Percentiles rank a stretch among this genome's conserved stretches.
phyloP scores from a whole-genome alignment of 257 asterid genomes.

The Pogostemon cablin region DNA sequence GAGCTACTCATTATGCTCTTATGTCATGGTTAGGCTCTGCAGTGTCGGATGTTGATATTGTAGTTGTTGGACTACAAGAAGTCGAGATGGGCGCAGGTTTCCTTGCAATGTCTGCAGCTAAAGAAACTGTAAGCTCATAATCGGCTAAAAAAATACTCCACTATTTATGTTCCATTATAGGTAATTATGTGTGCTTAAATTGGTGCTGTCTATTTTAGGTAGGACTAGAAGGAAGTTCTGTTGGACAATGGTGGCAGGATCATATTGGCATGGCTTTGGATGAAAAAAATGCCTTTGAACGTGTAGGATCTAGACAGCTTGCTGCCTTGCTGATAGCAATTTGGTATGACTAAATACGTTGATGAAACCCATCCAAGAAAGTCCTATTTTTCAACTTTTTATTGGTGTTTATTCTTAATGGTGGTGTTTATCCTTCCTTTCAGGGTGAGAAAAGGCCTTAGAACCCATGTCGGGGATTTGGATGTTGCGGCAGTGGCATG shows the following conservation, averaged over 20 bases:
- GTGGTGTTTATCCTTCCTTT: slow-evolving; percentile 20
- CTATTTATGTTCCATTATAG: neutral
- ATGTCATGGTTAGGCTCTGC: slow-evolving; percentile 85
- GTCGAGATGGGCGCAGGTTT: slow-evolving; percentile 99
- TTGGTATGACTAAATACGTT: slow-evolving; percentile 49
- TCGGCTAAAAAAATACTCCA: neutral
- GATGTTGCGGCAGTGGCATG: slow-evolving; percentile 94
- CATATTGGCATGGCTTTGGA: slow-evolving; percentile 80
- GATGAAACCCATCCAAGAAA: slow-evolving; percentile 9
- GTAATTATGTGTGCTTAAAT: neutral
- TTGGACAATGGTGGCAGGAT: slow-evolving; percentile 97
- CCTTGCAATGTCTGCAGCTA: slow-evolving; percentile 97
- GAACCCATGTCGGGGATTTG: slow-evolving; percentile 85
- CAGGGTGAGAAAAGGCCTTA: slow-evolving; percentile 82
- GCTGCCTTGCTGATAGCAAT: slow-evolving; percentile 85
- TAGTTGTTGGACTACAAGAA: slow-evolving; percentile 91
- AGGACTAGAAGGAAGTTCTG: slow-evolving; percentile 95
- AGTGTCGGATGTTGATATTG: slow-evolving; percentile 75
- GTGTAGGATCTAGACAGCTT: slow-evolving; percentile 91
- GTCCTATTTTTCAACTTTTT: neutral
- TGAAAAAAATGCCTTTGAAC: slow-evolving; percentile 71
- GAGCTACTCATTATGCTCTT: slow-evolving; percentile 78
- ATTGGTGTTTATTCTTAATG: neutral
- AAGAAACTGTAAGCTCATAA: slow-evolving; percentile 77
- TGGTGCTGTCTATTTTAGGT: slow-evolving; percentile 60